Base-by-base conservation (phyloP, 2,329 filamentous ascomycete genomes). In the Fusarium setosum region DNA sequence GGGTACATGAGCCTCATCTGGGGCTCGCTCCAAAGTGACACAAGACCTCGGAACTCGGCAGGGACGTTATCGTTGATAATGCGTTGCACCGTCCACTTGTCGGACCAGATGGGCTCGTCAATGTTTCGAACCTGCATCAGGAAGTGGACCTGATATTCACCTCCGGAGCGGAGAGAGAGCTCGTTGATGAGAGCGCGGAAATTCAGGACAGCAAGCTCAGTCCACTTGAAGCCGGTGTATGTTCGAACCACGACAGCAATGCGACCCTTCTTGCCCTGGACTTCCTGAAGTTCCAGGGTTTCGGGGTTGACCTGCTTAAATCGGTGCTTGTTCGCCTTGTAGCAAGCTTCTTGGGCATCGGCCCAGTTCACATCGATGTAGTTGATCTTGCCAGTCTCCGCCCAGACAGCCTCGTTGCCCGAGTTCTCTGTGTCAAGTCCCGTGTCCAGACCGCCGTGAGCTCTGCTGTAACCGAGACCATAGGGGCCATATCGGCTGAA, bases 401-500 rank as follows among this genome's bases (percentile, higher is more conserved):
- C 76, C 86, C 86, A 90, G 11, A 90, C 80, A 35, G 79, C 79
- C 26, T 90, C 84, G 51, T 85, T 87, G 81, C 90, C 92, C 18
- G 91, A 85, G 31, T 82, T 81, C 68, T 96, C 92, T 1, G 88
- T 89, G 35, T 93, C 92, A 56, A 92, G 83, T n/a, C 88, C 88
- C 54, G 94, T 88, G 23, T 86, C 88, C 1, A 87, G 78, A 20
- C 94, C 94, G 13, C 94, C 94, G 64, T 88, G 86, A 55, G 88
- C 86, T 59, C 86, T 84, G 70, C 86, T 88, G 77, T 97, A 97
- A n/a, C 94, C 94, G 37, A 94, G 81, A 0, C 94, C 94, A 72
- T 97, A 97, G 0, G 93, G 91, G 0, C 93, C 94, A 34, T 95
- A 87, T 44, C 94, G 87, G 17, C 93, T 92, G 73, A 93, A 96